Evolutionary conservation across 768 basidiomycete species (phyloP).

Genomic region (Serpula lacrymans): DNA sequence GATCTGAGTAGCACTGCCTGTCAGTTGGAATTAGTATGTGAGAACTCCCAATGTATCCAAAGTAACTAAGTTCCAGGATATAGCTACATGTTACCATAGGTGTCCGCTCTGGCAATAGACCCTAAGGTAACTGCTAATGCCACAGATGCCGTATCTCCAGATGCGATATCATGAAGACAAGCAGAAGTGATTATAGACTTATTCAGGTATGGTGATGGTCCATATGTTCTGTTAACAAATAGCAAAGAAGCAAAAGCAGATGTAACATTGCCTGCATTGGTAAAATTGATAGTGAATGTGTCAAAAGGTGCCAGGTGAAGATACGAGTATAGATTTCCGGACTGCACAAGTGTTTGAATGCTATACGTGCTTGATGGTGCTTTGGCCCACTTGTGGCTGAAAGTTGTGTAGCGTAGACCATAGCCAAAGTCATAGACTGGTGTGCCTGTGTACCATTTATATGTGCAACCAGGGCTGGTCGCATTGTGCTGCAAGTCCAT

Average conservation of each 20-base stretch:
- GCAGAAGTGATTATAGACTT: slow-evolving; percentile 50
- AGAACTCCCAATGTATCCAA: slow-evolving; percentile 41
- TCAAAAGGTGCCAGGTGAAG: slow-evolving; percentile 45
- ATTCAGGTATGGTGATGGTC: slow-evolving; percentile 49
- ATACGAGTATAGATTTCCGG: slow-evolving; percentile 18
- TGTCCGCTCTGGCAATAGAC: slow-evolving; percentile 46
- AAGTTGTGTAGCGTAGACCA: slow-evolving; percentile 54
- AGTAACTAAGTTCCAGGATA: slow-evolving; percentile 43
- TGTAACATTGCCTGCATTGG: slow-evolving; percentile 43
- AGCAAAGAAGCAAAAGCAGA: slow-evolving; percentile 57
- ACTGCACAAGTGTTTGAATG: slow-evolving; percentile 37
- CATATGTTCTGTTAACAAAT: slow-evolving; percentile 45
- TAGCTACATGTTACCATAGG: slow-evolving; percentile 41
- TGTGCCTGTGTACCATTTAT: slow-evolving; percentile 53
- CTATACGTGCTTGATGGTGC: slow-evolving; percentile 34
- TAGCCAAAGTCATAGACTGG: slow-evolving; percentile 52
- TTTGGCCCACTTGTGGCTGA: slow-evolving; percentile 37
- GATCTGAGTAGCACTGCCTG: slow-evolving; percentile 39
- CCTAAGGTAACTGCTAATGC: slow-evolving; percentile 43
- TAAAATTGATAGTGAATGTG: slow-evolving; percentile 45
- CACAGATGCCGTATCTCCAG: slow-evolving; percentile 29
- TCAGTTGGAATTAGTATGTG: slow-evolving; percentile 40
- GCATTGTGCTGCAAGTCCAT: slow-evolving; percentile 50
- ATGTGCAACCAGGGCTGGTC: slow-evolving; percentile 52
- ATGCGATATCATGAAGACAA: slow-evolving; percentile 33